Base-by-base conservation (phyloP, 768 basidiomycete species). In the Psilocybe cyanescens region DNA sequence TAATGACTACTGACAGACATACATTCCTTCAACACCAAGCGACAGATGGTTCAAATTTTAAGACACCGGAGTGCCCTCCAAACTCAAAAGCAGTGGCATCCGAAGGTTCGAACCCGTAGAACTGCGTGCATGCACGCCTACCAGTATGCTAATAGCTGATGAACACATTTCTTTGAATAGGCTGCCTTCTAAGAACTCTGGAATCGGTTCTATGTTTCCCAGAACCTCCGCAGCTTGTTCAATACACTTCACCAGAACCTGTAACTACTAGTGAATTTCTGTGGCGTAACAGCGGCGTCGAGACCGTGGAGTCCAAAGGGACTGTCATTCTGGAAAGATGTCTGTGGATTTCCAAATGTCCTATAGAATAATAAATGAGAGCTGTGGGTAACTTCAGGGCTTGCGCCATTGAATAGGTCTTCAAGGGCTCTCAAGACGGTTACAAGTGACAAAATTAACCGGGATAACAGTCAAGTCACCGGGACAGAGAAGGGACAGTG, bases 281-380 rank as follows among this genome's bases (percentile, higher is more conserved):
- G 59, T 60, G 59, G 59, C 59, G 59, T 47, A 56, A 44, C 49
- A 49, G 57, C 57, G 49, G 57, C 39, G 19, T 51, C 47, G 30
- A 48, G 14, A 7, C 49, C 3, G 49, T 51, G 28, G 51, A 35
- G 5, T 37, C n/a, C 29, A 51, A 51, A 30, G 30, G 41, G n/a
- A 12, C 41, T 44, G 14, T 44, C 41, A 16, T 44, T 44, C n/a
- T 44, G 41, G 41, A 44, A 44, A 44, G 41, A 44, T 44, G 41
- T 44, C 41, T 44, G 5, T 12, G 14, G 14, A 7, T 16, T 14
- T 44, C 41, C 41, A 44, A 44, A 12, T 44, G 7, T 5, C 5
- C n/a, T 12, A 44, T 11, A n/a, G n/a, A 44, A 12, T 39, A 8
- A 14, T 39, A 39, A 8, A 39, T 44, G 14, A 44, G 41, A 14